These are phyloP conservation scores for Lentinus tigrinus DNA, from an alignment of 768 basidiomycete genomes.

Conservation along the genomic window DNA sequence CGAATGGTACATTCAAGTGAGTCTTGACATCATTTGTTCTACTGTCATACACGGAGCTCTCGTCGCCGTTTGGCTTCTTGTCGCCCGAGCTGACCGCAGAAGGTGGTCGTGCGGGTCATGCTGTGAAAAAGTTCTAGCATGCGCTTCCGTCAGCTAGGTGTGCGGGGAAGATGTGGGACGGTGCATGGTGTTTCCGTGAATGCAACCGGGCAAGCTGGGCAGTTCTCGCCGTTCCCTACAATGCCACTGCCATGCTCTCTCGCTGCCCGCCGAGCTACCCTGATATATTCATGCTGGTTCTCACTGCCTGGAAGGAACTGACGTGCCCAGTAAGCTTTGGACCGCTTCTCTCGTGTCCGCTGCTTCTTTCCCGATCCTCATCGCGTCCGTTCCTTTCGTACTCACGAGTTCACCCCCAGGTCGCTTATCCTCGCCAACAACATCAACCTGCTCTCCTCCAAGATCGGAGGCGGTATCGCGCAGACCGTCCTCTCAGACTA, in stretches of 20 bases:
- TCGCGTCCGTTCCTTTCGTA: neutral
- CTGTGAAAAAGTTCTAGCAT: neutral
- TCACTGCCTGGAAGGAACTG: neutral
- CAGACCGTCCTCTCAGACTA: constrained; percentile 88
- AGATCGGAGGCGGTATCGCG: constrained; percentile 92
- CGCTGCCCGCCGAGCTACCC: neutral
- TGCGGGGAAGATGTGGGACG: neutral
- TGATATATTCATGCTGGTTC: neutral
- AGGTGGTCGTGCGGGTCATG: neutral
- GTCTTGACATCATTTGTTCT: constrained; percentile 22
- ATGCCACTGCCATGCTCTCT: neutral
- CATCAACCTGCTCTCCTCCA: constrained; percentile 90
- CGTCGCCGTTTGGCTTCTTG: neutral
- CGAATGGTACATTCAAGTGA: constrained; percentile 92
- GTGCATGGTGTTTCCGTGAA: neutral
- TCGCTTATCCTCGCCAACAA: constrained; percentile 94
- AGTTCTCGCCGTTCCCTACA: neutral
- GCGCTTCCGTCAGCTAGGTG: neutral
- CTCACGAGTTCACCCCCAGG: constrained; percentile 41
- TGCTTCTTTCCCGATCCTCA: too few species aligned
- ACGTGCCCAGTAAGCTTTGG: neutral
- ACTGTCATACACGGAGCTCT: constrained; percentile 21
- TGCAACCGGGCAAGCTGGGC: neutral
- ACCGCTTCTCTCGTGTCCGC: too few species aligned
- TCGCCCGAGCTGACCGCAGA: neutral